These are phyloP conservation scores for Tieghemostelium lacteum DNA, from an alignment of 78 protist genomes.

Conservation along the genomic window DNA sequence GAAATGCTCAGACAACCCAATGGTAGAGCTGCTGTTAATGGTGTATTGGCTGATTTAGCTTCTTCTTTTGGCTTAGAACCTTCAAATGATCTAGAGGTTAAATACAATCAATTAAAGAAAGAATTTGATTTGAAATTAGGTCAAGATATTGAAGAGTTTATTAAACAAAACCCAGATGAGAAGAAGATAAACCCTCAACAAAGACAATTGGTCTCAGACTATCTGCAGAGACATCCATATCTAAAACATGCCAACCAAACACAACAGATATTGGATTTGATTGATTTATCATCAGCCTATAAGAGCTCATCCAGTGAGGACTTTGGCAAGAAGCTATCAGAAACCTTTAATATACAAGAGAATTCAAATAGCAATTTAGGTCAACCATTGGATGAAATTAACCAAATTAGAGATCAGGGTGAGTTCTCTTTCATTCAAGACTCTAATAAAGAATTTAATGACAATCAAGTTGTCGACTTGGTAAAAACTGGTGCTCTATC, in stretches of 20 bases:
- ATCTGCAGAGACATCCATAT: conserved; percentile 44
- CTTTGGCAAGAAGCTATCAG: conserved; percentile 4
- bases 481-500: not conserved
- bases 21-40: conserved; percentile 4
- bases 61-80: conserved; percentile 24
- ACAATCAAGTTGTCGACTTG: not conserved
- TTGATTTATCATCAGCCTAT: conserved; percentile 20
- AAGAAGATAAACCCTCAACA: not conserved
- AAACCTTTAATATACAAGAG: conserved; percentile 8
- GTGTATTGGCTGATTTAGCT: conserved; percentile 28
- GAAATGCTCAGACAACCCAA: not conserved
- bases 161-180: not conserved
- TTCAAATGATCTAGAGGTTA: not conserved
- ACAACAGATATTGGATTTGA: conserved; percentile 19
- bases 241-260: conserved; percentile 46
- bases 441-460: not conserved
- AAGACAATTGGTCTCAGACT: not conserved
- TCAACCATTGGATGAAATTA: not conserved
- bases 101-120: not conserved
- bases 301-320: not conserved
- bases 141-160: conserved; percentile 18
- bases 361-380: not conserved
- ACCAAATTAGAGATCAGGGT: not conserved
- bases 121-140: conserved; percentile 14
- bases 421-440: not conserved